Evolutionary conservation across 1,139 yeast genomes (phyloP).

Genomic region (Williopsis jadinii): DNA sequence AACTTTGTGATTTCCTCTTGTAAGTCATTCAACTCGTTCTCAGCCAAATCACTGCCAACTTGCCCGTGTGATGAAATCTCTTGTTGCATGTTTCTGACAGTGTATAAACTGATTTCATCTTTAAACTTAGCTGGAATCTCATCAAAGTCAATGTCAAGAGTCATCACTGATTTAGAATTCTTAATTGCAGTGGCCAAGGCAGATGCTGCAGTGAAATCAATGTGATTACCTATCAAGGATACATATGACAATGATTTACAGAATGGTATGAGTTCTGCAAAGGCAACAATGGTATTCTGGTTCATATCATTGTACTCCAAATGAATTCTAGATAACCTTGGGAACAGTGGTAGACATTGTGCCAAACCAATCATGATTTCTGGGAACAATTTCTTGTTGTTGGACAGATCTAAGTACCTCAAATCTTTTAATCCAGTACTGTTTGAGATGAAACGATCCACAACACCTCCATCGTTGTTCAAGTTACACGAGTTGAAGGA

Average conservation of each 20-base stretch:
- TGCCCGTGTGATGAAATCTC: conserved; percentile 17
- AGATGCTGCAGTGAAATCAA: conserved; percentile 46
- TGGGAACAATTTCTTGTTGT: conserved; percentile 53
- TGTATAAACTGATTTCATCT: conserved; percentile 55
- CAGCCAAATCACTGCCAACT: conserved; percentile 2
- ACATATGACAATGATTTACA: conserved; percentile 51
- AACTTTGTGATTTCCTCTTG: conserved; percentile 28
- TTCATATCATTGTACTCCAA: conserved; percentile 52
- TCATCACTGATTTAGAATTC: conserved; percentile 47
- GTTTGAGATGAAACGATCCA: conserved; percentile 23
- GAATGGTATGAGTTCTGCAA: conserved; percentile 57
- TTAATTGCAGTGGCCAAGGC: conserved; percentile 55
- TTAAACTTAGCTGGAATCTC: conserved; percentile 39
- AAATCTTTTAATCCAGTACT: conserved; percentile 45
- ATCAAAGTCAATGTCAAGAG: conserved; percentile 57
- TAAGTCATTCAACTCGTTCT: conserved; percentile 21
- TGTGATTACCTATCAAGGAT: conserved; percentile 52
- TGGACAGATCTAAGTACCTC: conserved; percentile 60
- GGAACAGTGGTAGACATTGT: conserved; percentile 52
- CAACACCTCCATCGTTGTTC: conserved; percentile 24
- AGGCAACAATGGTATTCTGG: conserved; percentile 39
- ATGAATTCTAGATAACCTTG: conserved; percentile 48
- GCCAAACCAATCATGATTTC: conserved; percentile 33
- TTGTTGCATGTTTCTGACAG: conserved; percentile 66
- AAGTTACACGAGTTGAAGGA: conserved; percentile 49